A percentile compares a stretch with the other conserved stretches of the same genome.
Evolutionary conservation across 257 asterid genomes (phyloP).

Genomic region (Solanum okadae): DNA sequence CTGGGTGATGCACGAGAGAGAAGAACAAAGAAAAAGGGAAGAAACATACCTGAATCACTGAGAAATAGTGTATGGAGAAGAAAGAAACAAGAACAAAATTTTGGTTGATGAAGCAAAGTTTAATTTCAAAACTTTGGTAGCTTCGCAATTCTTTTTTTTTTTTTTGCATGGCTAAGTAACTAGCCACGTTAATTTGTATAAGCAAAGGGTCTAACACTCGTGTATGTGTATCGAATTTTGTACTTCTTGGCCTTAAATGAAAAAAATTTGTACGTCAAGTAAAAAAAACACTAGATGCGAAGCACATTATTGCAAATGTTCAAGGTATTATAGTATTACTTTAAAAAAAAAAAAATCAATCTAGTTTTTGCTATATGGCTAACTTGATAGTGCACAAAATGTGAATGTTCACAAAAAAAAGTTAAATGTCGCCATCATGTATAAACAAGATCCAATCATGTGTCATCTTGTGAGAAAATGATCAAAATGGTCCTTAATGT

Average conservation of each 20-base stretch:
- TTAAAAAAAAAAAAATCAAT: background rate
- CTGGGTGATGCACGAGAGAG: background rate
- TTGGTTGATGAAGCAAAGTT: too few species aligned
- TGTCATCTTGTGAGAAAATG: background rate
- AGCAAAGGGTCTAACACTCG: too few species aligned
- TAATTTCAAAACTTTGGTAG: background rate
- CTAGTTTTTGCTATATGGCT: background rate
- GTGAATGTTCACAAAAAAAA: background rate
- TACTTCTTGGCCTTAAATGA: too few species aligned
- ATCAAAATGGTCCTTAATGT: too few species aligned
- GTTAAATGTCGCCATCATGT: background rate
- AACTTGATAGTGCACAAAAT: background rate
- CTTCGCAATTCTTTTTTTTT: background rate
- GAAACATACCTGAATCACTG: background rate
- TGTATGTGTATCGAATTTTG: too few species aligned
- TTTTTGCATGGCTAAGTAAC: background rate
- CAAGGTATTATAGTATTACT: background rate
- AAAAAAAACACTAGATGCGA: background rate
- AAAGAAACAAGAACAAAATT: background rate
- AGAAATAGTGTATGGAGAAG: background rate
- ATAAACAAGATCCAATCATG: background rate
- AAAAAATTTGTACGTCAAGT: too few species aligned
- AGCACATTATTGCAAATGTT: background rate
- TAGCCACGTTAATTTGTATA: background rate
- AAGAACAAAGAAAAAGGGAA: background rate